Percentiles rank a stretch among this genome's conserved stretches.
phyloP scores from a whole-genome alignment of 495 filamentous ascomycete genomes.

The Apiosordaria backusii region DNA sequence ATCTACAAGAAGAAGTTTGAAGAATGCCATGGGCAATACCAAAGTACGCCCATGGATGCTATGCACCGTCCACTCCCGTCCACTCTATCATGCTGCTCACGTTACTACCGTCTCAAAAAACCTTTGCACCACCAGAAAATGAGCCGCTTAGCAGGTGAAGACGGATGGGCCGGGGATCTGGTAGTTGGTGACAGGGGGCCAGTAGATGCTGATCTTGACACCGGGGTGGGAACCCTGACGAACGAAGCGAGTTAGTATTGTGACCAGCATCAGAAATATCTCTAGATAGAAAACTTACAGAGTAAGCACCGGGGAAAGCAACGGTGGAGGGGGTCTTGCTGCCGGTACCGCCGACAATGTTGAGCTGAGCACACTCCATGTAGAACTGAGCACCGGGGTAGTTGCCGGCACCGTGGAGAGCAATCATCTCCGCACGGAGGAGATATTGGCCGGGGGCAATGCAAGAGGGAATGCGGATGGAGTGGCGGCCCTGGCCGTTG shows the following conservation, averaged over 20 bases:
- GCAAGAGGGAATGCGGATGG: conserved; percentile 44
- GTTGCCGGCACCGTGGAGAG: conserved; percentile 45
- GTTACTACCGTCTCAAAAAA: background rate
- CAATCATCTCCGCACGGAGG: conserved; percentile 53
- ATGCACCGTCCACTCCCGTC: background rate
- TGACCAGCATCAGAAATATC: background rate
- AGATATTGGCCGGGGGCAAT: conserved; percentile 49
- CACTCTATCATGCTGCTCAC: background rate
- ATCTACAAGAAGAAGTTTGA: conserved; percentile 2
- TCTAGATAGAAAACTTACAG: conserved; percentile 18
- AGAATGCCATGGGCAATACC: background rate
- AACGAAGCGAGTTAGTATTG: background rate
- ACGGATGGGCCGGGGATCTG: conserved; percentile 37
- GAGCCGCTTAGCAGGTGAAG: conserved; percentile 29
- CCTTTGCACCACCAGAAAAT: background rate
- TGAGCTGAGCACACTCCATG: conserved; percentile 51
- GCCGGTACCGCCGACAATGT: conserved; percentile 38
- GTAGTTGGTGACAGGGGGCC: conserved; percentile 38
- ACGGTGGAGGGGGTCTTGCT: conserved; percentile 35
- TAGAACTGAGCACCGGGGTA: conserved; percentile 51
- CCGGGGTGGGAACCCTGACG: conserved; percentile 39
- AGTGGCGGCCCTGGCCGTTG: conserved; percentile 44
- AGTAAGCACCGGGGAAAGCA: conserved; percentile 43
- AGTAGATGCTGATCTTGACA: conserved; percentile 48
- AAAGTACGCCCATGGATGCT: background rate